phyloP scores from a whole-genome alignment of 164 flowering plant species.

The Berberis vulgaris region DNA sequence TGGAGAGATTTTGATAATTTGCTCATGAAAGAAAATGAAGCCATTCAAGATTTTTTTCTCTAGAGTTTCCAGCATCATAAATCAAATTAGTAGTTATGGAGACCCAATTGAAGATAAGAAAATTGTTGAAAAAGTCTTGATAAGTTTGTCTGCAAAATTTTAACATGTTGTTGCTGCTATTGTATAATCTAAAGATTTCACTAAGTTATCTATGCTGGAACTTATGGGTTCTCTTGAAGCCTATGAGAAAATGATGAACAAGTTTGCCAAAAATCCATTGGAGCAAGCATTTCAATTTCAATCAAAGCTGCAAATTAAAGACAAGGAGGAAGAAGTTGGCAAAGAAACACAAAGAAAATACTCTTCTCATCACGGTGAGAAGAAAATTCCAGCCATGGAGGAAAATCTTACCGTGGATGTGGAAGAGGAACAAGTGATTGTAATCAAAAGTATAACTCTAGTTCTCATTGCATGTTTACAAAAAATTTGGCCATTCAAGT shows the following conservation, averaged over 20 bases:
- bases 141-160: slow-evolving; percentile 4
- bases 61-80: slow-evolving; percentile 6
- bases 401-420: too few species aligned
- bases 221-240: slow-evolving; percentile 12
- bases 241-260: slow-evolving; percentile 1
- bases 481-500: neutral
- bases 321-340: too few species aligned
- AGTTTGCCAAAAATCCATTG: neutral
- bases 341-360: neutral
- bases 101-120: slow-evolving; percentile 5
- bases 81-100: slow-evolving; percentile 12
- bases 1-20: slow-evolving; percentile 14
- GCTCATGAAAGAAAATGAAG: slow-evolving; percentile 8
- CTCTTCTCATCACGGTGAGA: neutral
- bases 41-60: slow-evolving; percentile 2
- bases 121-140: slow-evolving; percentile 6
- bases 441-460: neutral
- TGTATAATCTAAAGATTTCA: slow-evolving; percentile 10
- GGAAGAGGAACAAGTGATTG: neutral
- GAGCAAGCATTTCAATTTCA: neutral
- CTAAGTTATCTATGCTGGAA: slow-evolving; percentile 2
- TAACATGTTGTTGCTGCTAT: slow-evolving; percentile 10
- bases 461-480: neutral
- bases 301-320: too few species aligned
- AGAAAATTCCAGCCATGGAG: neutral